Conservation (phyloP, 768 basidiomycete genomes). For the Naganishia randhawae region DNA sequence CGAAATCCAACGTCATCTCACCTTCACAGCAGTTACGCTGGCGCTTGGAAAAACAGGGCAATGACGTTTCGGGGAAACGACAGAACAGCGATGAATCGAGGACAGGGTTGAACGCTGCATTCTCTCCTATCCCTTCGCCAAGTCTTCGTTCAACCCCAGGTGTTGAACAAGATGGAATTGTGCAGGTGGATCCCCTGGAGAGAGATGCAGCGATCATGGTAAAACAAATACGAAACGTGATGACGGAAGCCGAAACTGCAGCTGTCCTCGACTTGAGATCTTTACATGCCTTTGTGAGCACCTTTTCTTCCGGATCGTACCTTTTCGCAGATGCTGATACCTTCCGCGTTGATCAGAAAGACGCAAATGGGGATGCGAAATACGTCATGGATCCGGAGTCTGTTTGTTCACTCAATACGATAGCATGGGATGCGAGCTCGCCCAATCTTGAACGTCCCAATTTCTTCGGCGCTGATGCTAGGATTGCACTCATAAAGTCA, state of each 20-base stretch:
- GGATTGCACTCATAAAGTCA: constrained; percentile 5
- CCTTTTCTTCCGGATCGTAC: background rate
- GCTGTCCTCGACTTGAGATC: constrained; percentile 25
- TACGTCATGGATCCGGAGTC: constrained; percentile 18
- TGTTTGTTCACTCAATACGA: background rate
- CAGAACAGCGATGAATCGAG: background rate
- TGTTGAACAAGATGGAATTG: background rate
- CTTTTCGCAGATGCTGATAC: background rate
- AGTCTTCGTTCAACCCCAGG: background rate
- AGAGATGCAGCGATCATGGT: constrained; percentile 5
- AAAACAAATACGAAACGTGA: constrained; percentile 5
- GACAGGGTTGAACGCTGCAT: background rate
- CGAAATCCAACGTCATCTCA: background rate
- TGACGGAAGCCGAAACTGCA: constrained; percentile 16
- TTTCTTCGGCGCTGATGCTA: background rate
- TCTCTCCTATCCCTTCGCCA: background rate
- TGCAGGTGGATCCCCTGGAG: background rate
- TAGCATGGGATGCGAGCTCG: background rate
- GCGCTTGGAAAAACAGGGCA: background rate
- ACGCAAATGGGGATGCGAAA: background rate
- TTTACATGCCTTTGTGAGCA: constrained; percentile 5
- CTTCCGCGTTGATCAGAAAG: background rate
- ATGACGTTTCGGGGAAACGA: background rate
- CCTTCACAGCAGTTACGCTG: constrained; percentile 1
- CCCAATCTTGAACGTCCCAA: background rate